Evolutionary conservation across 345 rosid genomes (phyloP), one percentile per base, ranked within the genome.

Genomic region (Gossypium stocksii): DNA sequence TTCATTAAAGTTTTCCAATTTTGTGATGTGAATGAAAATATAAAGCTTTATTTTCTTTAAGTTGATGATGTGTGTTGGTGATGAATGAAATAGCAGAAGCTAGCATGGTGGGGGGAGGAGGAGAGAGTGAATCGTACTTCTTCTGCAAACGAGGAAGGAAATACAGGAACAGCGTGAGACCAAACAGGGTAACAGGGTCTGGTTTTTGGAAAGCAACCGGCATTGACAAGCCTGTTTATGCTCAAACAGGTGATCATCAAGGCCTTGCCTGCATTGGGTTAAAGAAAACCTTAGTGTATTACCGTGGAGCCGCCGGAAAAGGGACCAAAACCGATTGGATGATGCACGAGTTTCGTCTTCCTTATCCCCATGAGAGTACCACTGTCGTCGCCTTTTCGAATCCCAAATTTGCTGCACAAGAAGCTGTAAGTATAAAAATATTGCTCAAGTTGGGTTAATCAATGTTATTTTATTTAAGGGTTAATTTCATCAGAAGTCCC

Each of bases 181-280:
- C 98, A 8, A 92, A 94, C 74, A 82, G 98, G 77, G 98, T 94
- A 48, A 94, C 98, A 0, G 90, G 93, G 9, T 92, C 98, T 0
- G 98, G 98, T 25, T 94, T 94, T 57, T 94, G 98, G 98, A 94
- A 94, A 83, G 98, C 98, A 34, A 94, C 98, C 0, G 97, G 97
- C 69, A 94, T 94, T 43, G 98, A 94, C 81, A 92, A 90, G 77
- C 94, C 89, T 0, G 89, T 94, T 15, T 82, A 85, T 64, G 76
- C 89, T 0, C 73, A 27, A 0, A 79, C 38, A 25, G 84, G 80
- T 22, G 15, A 11, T 57, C 23, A 58, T 77, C 79, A 70, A 68
- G 86, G 81, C 67, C 81, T 80, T 46, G 81, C 77, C n/a, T 78
- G 87, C 79, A 83, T 91, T 53, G 98, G 98, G 15, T 89, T 94